Evolutionary conservation across 768 basidiomycete genomes (phyloP).

Genomic region (Suillus ampliporus): DNA sequence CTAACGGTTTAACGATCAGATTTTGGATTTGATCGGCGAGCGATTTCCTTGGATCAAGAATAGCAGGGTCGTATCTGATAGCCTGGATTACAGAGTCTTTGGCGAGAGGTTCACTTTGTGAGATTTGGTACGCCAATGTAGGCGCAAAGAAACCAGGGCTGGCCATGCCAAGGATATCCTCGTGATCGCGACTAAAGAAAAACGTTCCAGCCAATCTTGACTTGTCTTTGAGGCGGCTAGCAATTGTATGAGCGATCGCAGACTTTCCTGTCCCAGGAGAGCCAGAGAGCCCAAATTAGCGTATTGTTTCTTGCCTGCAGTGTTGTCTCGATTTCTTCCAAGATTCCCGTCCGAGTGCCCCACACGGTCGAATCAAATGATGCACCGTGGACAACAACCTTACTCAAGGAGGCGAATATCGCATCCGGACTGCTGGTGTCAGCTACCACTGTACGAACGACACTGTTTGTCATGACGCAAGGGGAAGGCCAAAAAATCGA

Average conservation of each 20-base stretch:
- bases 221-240: neutral
- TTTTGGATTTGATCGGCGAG: neutral
- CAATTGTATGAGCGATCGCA: conserved; percentile 2
- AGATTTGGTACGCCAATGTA: conserved; percentile 5
- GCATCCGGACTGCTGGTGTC: neutral
- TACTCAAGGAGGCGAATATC: neutral
- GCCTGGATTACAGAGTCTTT: neutral
- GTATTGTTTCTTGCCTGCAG: neutral
- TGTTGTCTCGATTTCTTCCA: neutral
- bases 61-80: conserved; percentile 1
- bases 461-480: neutral
- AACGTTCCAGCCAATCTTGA: conserved; percentile 1
- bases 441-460: neutral
- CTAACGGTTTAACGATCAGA: neutral
- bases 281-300: conserved; percentile 5
- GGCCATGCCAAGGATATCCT: neutral
- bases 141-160: conserved; percentile 3
- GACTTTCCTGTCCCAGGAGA: conserved; percentile 6
- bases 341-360: neutral
- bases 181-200: conserved; percentile 1
- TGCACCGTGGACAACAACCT: neutral
- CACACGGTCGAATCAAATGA: neutral
- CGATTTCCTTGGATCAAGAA: conserved; percentile 4
- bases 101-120: neutral
- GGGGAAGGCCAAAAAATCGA: neutral